These are phyloP conservation scores for Vigna unguiculata DNA, from an alignment of 306 rosid genomes.

Conservation along the genomic window DNA sequence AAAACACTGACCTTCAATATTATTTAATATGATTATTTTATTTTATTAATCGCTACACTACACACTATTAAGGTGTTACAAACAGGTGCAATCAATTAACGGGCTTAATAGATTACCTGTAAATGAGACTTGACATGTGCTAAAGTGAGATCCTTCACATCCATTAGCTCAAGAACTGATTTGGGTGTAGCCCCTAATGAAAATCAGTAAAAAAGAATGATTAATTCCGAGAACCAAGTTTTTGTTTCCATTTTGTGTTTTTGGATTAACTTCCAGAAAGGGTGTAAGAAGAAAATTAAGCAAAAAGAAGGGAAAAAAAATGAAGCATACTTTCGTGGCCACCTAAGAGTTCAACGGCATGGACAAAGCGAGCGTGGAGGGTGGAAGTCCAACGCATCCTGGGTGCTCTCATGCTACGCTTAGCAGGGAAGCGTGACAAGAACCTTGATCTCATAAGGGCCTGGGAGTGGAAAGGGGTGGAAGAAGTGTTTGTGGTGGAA, in stretches of 20 bases:
- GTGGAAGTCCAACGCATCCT: conserved; percentile 99
- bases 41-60: not conserved
- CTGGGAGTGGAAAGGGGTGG: conserved; percentile 58
- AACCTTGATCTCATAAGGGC: conserved; percentile 82
- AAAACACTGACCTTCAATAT: not conserved
- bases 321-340: conserved; percentile 93
- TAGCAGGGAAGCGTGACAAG: conserved; percentile 84
- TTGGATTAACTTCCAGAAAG: conserved; percentile 23
- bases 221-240: not conserved
- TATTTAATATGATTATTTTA: not conserved
- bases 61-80: not conserved
- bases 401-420: conserved; percentile 98
- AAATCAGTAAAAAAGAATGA: conserved; percentile 1
- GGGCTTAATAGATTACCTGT: conserved; percentile 63
- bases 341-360: conserved; percentile 95
- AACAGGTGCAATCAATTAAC: conserved; percentile 18
- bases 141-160: conserved; percentile 98
- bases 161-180: conserved; percentile 99
- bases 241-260: not conserved
- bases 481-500: conserved; percentile 35
- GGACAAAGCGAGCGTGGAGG: conserved; percentile 97
- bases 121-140: conserved; percentile 99
- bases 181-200: conserved; percentile 93
- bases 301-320: not conserved
- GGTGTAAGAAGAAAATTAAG: conserved; percentile 42